phyloP scores from a whole-genome alignment of 805 yeast genomes.

The Teunomyces barrocoloradensis region DNA sequence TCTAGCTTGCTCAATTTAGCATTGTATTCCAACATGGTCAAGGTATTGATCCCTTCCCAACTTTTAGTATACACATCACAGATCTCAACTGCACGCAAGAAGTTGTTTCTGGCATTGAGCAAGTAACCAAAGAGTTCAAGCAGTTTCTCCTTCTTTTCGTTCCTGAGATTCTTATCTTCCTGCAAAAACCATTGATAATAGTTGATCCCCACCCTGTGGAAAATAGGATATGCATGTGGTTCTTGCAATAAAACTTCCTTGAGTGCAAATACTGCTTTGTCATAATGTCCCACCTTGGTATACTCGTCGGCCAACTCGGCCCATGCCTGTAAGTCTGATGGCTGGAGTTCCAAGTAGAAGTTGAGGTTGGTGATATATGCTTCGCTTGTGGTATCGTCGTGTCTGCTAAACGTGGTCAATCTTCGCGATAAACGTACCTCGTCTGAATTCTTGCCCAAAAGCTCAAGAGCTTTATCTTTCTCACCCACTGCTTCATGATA shows the following conservation, averaged over 20 bases:
- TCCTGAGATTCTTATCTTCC: conserved; percentile 8
- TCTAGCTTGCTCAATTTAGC: conserved; percentile 17
- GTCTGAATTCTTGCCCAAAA: conserved; percentile 29
- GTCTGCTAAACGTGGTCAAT: conserved; percentile 32
- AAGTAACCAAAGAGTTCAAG: conserved; percentile 23
- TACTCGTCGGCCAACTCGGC: conserved; percentile 72
- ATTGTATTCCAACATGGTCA: conserved; percentile 13
- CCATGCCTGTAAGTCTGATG: conserved; percentile 78
- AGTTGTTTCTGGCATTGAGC: conserved; percentile 43
- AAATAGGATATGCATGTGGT: conserved; percentile 69
- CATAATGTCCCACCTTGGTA: conserved; percentile 55
- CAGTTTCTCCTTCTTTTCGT: conserved; percentile 29
- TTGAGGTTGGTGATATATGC: conserved; percentile 56
- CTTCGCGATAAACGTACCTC: conserved; percentile 38
- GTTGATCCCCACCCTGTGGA: conserved; percentile 55
- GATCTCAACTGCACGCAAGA: conserved; percentile 72
- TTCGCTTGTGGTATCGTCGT: conserved; percentile 21
- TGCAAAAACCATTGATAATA: conserved; percentile 32
- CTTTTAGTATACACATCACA: conserved; percentile 66
- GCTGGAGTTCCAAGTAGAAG: conserved; percentile 58
- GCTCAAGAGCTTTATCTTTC: conserved; percentile 22
- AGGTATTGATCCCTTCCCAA: conserved; percentile 64
- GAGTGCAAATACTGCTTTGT: conserved; percentile 61
- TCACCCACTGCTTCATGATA: conserved; percentile 56
- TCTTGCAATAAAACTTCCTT: conserved; percentile 67